Evolutionary conservation across 768 basidiomycete species (phyloP).

Genomic region (Hirschioporus abietinus): DNA sequence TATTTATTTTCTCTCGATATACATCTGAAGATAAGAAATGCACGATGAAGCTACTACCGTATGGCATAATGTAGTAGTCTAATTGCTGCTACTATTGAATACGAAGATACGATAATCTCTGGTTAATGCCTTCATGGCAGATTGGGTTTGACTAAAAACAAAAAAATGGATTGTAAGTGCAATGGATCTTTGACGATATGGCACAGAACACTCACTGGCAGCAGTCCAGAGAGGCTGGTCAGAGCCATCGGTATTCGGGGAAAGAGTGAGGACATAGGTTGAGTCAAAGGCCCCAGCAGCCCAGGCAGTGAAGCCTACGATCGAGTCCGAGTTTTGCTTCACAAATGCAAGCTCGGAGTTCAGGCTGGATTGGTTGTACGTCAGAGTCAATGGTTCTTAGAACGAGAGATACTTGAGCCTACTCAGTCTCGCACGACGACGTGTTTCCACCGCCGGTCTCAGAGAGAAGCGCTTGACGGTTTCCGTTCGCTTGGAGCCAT

Average conservation of each 20-base stretch:
- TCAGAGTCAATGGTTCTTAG: constrained; percentile 13
- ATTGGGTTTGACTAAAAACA: constrained; percentile 20
- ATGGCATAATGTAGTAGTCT: background rate
- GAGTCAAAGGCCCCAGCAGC: constrained; percentile 48
- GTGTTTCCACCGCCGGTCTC: constrained; percentile 43
- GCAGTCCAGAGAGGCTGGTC: constrained; percentile 42
- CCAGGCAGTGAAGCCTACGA: constrained; percentile 51
- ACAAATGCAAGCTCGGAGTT: constrained; percentile 40
- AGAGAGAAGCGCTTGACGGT: constrained; percentile 37
- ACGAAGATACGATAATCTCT: background rate
- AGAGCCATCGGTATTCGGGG: constrained; percentile 40
- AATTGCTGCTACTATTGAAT: background rate
- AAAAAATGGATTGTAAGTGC: background rate
- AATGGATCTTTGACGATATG: background rate
- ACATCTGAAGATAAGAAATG: background rate
- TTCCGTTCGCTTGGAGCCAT: constrained; percentile 37
- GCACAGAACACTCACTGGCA: constrained; percentile 27
- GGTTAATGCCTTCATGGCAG: constrained; percentile 16
- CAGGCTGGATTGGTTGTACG: constrained; percentile 24
- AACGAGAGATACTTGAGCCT: constrained; percentile 14
- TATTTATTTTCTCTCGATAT: background rate
- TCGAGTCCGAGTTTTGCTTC: constrained; percentile 34
- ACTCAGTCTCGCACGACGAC: constrained; percentile 31
- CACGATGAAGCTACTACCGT: background rate
- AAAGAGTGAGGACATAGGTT: constrained; percentile 43